Percentiles rank a stretch among this genome's conserved stretches.
These are phyloP conservation scores for Komagataella pastoris DNA, from an alignment of 805 yeast species.

Conservation along the genomic window DNA sequence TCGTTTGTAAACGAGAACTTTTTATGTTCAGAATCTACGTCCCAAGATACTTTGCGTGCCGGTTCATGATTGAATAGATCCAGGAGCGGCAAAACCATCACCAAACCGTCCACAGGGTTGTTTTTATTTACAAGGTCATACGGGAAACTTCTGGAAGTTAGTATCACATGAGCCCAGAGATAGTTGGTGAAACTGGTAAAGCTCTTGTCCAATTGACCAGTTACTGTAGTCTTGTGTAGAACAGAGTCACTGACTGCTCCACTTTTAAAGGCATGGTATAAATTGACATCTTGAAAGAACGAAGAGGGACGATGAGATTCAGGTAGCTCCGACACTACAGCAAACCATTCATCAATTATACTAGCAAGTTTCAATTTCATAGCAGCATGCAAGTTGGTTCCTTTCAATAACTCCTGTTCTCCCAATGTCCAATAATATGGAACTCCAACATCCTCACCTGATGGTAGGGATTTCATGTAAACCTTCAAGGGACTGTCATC, in stretches of 20 bases:
- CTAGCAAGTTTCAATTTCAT: constrained; percentile 29
- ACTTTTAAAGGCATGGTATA: constrained; percentile 10
- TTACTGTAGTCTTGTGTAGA: not conserved
- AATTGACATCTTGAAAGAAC: constrained; percentile 12
- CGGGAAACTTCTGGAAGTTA: constrained; percentile 77
- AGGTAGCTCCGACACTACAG: constrained; percentile 10
- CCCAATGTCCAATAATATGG: constrained; percentile 55
- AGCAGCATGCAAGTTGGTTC: constrained; percentile 57
- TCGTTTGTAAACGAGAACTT: constrained; percentile 5
- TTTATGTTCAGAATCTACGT: constrained; percentile 6
- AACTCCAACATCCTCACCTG: constrained; percentile 28
- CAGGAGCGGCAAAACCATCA: constrained; percentile 62
- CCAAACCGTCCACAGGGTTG: constrained; percentile 18
- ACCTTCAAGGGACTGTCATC: not conserved
- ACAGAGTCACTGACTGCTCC: not conserved
- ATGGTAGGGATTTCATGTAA: not conserved
- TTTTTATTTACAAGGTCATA: constrained; percentile 34
- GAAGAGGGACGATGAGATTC: constrained; percentile 5
- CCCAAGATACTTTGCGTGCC: constrained; percentile 53
- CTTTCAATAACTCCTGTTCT: constrained; percentile 38
- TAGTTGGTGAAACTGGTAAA: constrained; percentile 62
- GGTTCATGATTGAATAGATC: constrained; percentile 72
- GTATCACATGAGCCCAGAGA: constrained; percentile 62
- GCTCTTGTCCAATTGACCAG: constrained; percentile 13
- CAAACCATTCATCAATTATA: constrained; percentile 50